phyloP scores from a whole-genome alignment of 306 rosid species.

The Canavalia ensiformis region DNA sequence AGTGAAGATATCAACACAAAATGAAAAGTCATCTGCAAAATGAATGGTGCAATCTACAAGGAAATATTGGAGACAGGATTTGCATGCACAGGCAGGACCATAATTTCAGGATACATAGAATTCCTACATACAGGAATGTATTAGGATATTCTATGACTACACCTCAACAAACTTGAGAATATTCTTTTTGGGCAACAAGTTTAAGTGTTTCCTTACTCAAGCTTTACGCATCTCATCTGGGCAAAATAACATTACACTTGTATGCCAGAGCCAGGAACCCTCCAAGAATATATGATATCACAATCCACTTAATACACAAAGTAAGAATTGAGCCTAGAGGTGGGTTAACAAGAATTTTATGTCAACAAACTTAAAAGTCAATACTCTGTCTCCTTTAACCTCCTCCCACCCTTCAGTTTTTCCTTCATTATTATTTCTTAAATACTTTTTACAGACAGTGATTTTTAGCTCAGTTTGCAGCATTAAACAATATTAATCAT shows the following conservation, averaged over 20 bases:
- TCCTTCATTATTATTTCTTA: slow-evolving; percentile 1
- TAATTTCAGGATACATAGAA: background rate
- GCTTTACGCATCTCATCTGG: background rate
- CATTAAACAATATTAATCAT: slow-evolving; percentile 3
- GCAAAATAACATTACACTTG: background rate
- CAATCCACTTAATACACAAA: background rate
- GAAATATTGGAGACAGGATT: slow-evolving; percentile 1
- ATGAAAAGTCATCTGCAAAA: slow-evolving; percentile 9
- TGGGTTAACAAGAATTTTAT: background rate
- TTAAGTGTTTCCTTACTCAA: background rate
- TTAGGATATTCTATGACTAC: background rate
- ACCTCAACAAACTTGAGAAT: background rate
- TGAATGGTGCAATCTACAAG: background rate
- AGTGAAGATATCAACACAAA: slow-evolving; percentile 19
- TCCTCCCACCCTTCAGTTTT: background rate
- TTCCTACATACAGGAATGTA: background rate
- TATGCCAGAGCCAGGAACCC: background rate
- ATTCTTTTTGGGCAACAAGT: background rate
- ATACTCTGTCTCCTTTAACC: background rate
- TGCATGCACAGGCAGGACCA: slow-evolving; percentile 4
- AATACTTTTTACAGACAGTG: background rate
- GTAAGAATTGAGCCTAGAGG: background rate
- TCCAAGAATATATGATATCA: background rate
- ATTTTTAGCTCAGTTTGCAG: background rate
- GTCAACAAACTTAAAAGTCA: background rate